Percentiles rank a stretch among this genome's conserved stretches.
Evolutionary conservation across 2,329 filamentous ascomycete genomes (phyloP).

Genomic region (Fusarium sp.): DNA sequence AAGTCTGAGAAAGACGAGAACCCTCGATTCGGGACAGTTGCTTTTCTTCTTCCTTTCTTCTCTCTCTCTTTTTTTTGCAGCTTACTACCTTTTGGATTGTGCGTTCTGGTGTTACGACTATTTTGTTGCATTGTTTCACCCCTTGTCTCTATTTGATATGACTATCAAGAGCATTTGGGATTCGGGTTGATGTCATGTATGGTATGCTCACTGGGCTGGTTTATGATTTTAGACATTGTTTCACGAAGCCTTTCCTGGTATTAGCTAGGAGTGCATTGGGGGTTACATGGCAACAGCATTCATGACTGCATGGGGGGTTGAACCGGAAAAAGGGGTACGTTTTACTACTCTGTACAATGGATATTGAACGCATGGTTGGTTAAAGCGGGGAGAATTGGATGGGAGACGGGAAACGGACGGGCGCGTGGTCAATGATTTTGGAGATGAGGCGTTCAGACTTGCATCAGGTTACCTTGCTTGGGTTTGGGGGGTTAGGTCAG

Average conservation of each 20-base stretch:
- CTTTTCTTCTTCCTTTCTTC: neutral
- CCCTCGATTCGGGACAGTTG: neutral
- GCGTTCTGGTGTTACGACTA: constrained; percentile 9
- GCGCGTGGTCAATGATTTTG: constrained; percentile 41
- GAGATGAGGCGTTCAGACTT: constrained; percentile 35
- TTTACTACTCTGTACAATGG: constrained; percentile 26
- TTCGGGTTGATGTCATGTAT: constrained; percentile 27
- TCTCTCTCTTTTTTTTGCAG: constrained; percentile 10
- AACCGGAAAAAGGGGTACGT: constrained; percentile 30
- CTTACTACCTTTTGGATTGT: neutral
- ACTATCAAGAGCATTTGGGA: constrained; percentile 16
- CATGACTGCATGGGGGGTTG: constrained; percentile 38
- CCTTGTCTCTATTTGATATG: constrained; percentile 12
- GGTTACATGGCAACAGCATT: constrained; percentile 31
- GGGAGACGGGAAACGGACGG: constrained; percentile 18
- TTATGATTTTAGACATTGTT: constrained; percentile 39
- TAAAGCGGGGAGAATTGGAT: constrained; percentile 23
- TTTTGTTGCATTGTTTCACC: constrained; percentile 21
- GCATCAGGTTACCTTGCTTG: constrained; percentile 30
- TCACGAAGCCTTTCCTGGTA: constrained; percentile 19
- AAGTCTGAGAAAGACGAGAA: constrained; percentile 15
- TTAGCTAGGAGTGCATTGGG: constrained; percentile 24
- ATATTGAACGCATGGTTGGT: constrained; percentile 28
- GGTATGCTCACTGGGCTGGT: constrained; percentile 31
- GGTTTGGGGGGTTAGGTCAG: constrained; percentile 18